Base-by-base conservation (phyloP, 2,329 filamentous ascomycete species). In the Sclerotinia nivalis region DNA sequence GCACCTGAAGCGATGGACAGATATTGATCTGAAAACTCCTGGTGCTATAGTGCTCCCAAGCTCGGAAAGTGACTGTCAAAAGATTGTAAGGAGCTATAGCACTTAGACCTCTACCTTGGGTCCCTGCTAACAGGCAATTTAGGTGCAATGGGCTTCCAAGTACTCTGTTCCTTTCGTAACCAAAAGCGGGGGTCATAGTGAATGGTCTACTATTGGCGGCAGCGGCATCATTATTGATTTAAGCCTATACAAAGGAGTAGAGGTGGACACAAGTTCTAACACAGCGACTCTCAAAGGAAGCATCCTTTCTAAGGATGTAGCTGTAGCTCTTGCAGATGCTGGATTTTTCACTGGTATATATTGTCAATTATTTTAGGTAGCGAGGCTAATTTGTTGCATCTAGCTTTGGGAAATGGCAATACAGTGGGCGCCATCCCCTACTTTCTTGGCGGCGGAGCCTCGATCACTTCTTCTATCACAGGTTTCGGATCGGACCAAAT, bases 361-460 rank as follows among this genome's bases (percentile, higher is more conserved):
- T 65, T 52, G 18, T 43, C 34, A 9, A 60, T 28, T 6, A 3
- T n/a, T 10, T 13, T 9, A 5, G 34, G 22, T 2, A 31, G 22
- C 9, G n/a, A 31, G 3, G 8, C n/a, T 54, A 15, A 65, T 25
- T 45, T 2, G 4, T 31, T 28, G n/a, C 0, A 20, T 52, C 5
- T 31, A 58, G 74, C 75, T 37, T 50, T 79, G 10, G 78, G 75
- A 25, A 78, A 77, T 55, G 78, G 75, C 18, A 79, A 79, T 47
- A 75, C 76, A 4, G 76, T 80, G 7, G 78, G 78, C 1, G 73
- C 71, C 2, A 77, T 78, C 43, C 72, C 74, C 0, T 78, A 77
- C 25, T 59, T 69, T 50, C 64, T 72, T 4, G 71, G 69, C n/a
- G 71, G 71, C 10, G 71, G 71, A 34, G 40, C 43, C 34, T 68